These are phyloP conservation scores for Yamadazyma friedrichii DNA, from an alignment of 1,139 yeast genomes.

Conservation along the genomic window DNA sequence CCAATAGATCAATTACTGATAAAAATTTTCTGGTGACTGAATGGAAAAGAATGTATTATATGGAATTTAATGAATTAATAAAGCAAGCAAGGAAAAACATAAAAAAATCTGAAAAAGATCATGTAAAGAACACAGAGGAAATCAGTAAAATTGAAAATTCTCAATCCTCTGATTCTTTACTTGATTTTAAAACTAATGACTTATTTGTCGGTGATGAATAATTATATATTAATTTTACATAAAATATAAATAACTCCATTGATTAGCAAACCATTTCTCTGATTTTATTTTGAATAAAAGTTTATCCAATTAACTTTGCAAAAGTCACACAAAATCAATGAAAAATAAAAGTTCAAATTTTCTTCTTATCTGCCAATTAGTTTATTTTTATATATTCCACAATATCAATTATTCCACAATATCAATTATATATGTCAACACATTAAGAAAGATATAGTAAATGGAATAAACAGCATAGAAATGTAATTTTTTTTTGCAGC, in stretches of 20 bases:
- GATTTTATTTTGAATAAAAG: not conserved
- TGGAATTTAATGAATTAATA: constrained; percentile 53
- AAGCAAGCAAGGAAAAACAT: constrained; percentile 44
- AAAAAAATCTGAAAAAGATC: not conserved
- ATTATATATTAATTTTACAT: not conserved
- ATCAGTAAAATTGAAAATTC: not conserved
- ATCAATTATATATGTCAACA: no score
- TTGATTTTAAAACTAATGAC: constrained; percentile 1
- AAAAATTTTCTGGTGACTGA: constrained; percentile 40
- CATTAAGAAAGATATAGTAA: no score
- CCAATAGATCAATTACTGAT: constrained; percentile 32
- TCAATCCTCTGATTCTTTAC: not conserved
- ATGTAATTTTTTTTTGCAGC: no score
- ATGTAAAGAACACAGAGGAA: not conserved
- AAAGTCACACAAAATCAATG: not conserved
- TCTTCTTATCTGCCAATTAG: not conserved
- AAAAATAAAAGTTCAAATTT: no score
- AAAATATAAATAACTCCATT: not conserved
- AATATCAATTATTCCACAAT: no score
- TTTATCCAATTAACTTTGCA: not conserved
- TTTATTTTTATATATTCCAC: no score
- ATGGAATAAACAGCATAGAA: no score
- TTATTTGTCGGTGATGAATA: constrained; percentile 6
- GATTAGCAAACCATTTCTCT: not conserved
- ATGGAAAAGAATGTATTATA: constrained; percentile 52